Evolutionary conservation across 257 asterid species (phyloP).

Genomic region (Misopates orontium): DNA sequence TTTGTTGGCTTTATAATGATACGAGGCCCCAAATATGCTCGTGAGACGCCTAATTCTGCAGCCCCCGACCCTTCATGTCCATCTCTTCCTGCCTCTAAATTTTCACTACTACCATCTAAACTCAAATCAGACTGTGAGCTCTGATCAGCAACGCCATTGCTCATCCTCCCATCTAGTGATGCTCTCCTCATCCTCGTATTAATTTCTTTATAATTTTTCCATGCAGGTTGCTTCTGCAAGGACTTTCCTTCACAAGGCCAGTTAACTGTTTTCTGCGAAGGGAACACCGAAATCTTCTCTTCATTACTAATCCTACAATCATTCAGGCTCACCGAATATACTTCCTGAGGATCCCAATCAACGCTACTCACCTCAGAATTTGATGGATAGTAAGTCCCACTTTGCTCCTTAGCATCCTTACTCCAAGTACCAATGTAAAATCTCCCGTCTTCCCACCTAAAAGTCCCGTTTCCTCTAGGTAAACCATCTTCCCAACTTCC

Average conservation of each 20-base stretch:
- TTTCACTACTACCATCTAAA: conserved; percentile 38
- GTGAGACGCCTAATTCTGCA: conserved; percentile 39
- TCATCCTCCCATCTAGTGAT: conserved; percentile 45
- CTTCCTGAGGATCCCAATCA: conserved; percentile 78
- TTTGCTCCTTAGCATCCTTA: conserved; percentile 60
- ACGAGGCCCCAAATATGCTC: conserved; percentile 37
- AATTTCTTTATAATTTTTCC: conserved; percentile 31
- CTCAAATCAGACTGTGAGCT: conserved; percentile 60
- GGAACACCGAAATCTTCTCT: conserved; percentile 60
- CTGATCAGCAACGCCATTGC: conserved; percentile 36
- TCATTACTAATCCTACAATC: conserved; percentile 48
- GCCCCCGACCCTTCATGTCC: conserved; percentile 34
- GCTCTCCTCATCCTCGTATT: conserved; percentile 35
- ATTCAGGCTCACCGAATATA: conserved; percentile 43
- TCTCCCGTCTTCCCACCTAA: conserved; percentile 77
- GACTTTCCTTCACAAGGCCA: conserved; percentile 65
- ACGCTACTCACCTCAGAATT: conserved; percentile 37
- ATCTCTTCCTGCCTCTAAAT: conserved; percentile 38
- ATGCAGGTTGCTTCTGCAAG: conserved; percentile 33
- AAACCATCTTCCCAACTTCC: conserved; percentile 80
- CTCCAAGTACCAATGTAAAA: conserved; percentile 89
- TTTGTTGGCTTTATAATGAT: conserved; percentile 54
- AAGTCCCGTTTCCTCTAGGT: conserved; percentile 83
- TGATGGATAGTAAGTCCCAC: conserved; percentile 77
- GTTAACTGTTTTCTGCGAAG: conserved; percentile 57